Conservation (phyloP, 768 basidiomycete species). For the Kwoniella botswanensis region DNA sequence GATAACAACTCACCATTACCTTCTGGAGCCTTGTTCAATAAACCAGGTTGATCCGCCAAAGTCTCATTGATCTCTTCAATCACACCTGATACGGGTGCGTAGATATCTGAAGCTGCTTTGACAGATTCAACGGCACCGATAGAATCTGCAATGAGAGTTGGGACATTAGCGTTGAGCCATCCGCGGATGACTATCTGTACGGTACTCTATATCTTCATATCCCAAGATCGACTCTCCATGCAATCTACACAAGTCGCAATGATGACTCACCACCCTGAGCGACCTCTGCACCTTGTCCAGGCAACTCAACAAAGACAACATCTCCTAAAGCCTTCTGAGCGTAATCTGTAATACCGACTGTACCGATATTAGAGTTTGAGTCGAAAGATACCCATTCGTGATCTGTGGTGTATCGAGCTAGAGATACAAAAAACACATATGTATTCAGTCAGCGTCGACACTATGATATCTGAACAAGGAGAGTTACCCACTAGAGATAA, state of each 20-base stretch:
- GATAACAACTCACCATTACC: slow-evolving; percentile 68
- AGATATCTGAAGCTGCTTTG: slow-evolving; percentile 95
- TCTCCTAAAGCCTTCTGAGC: slow-evolving; percentile 92
- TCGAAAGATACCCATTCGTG: slow-evolving; percentile 88
- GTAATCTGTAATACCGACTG: slow-evolving; percentile 84
- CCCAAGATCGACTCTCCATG: not conserved
- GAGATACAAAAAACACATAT: not conserved
- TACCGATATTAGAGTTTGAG: slow-evolving; percentile 74
- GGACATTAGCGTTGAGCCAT: not conserved
- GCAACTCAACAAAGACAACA: slow-evolving; percentile 95
- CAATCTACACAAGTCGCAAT: too few species aligned
- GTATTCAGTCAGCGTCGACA: not conserved
- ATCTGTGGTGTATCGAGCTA: slow-evolving; percentile 74
- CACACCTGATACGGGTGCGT: slow-evolving; percentile 87
- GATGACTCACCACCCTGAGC: slow-evolving; percentile 54
- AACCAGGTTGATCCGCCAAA: slow-evolving; percentile 70
- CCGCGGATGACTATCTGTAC: not conserved
- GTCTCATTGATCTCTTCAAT: slow-evolving; percentile 77
- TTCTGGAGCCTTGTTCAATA: slow-evolving; percentile 88
- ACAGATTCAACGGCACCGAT: slow-evolving; percentile 95
- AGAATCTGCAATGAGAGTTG: slow-evolving; percentile 63
- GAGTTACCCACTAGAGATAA: slow-evolving; percentile 27
- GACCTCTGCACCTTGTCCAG: slow-evolving; percentile 58
- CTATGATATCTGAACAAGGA: too few species aligned
- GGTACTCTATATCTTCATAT: not conserved